Percentiles rank a stretch among this genome's conserved stretches.
These are phyloP conservation scores for Lactarius indigo DNA, from an alignment of 768 basidiomycete species.

Conservation along the genomic window DNA sequence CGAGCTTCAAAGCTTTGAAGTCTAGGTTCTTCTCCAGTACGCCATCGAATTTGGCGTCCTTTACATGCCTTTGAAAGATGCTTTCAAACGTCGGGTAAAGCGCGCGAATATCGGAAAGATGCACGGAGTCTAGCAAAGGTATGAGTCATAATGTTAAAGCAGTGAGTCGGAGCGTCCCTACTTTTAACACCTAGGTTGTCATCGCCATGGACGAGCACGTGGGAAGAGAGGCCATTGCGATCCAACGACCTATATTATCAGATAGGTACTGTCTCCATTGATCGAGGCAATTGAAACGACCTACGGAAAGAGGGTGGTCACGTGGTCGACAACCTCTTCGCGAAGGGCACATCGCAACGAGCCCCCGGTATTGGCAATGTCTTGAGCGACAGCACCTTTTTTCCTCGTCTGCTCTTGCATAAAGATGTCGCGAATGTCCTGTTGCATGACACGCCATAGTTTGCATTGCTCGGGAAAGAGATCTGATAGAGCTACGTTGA, in stretches of 20 bases:
- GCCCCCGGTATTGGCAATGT: background rate
- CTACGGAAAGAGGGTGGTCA: conserved; percentile 1
- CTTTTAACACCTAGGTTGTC: background rate
- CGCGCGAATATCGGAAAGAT: background rate
- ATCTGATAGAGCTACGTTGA: background rate
- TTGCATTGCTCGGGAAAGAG: background rate
- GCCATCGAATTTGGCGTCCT: background rate
- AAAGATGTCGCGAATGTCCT: background rate
- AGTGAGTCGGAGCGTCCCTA: background rate
- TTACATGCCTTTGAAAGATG: background rate
- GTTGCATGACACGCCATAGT: background rate
- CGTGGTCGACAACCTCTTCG: background rate
- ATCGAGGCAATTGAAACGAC: background rate
- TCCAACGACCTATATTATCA: background rate
- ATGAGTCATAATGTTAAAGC: background rate
- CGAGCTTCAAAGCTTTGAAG: conserved; percentile 1
- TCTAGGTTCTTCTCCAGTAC: background rate
- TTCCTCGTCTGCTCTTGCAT: background rate
- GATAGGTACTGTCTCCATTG: background rate
- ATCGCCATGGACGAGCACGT: background rate
- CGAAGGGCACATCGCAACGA: background rate
- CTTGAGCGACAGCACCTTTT: background rate
- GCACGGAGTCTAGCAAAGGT: background rate
- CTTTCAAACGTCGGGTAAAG: background rate
- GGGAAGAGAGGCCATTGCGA: background rate